These are phyloP conservation scores for Globisporangium cystogenes DNA, from an alignment of 352 stramenopile genomes.

Conservation along the genomic window DNA sequence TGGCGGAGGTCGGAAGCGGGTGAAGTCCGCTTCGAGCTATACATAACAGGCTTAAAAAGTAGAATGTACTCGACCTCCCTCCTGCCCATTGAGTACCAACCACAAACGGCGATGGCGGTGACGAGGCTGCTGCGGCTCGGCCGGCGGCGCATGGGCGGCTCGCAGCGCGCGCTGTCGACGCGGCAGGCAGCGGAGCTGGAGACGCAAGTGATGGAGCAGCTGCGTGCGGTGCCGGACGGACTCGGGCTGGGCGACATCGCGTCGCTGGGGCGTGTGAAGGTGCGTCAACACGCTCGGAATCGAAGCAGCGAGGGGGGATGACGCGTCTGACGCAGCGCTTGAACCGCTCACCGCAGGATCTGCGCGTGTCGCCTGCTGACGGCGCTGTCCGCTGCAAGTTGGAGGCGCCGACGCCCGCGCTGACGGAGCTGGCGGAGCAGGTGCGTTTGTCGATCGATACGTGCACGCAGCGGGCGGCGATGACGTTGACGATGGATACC, in stretches of 20 bases:
- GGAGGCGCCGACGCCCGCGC: constrained; percentile 55
- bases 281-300: constrained; percentile 11
- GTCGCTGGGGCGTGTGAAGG: constrained; percentile 74
- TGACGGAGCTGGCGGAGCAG: constrained; percentile 66
- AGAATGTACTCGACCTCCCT: background rate
- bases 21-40: background rate
- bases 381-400: constrained; percentile 71
- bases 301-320: background rate
- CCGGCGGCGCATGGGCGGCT: constrained; percentile 8
- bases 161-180: constrained; percentile 45
- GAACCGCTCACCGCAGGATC: constrained; percentile 28
- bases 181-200: constrained; percentile 65
- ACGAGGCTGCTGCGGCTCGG: constrained; percentile 14
- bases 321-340: background rate
- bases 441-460: constrained; percentile 15
- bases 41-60: background rate
- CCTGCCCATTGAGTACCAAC: background rate
- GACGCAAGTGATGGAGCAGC: constrained; percentile 66
- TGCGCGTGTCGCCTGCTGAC: constrained; percentile 33
- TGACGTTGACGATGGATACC: background rate
- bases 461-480: background rate
- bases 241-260: constrained; percentile 73
- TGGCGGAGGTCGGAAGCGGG: background rate
- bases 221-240: constrained; percentile 64
- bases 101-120: background rate